Evolutionary conservation across 805 yeast species (phyloP).

Genomic region (Lipomyces sp.): DNA sequence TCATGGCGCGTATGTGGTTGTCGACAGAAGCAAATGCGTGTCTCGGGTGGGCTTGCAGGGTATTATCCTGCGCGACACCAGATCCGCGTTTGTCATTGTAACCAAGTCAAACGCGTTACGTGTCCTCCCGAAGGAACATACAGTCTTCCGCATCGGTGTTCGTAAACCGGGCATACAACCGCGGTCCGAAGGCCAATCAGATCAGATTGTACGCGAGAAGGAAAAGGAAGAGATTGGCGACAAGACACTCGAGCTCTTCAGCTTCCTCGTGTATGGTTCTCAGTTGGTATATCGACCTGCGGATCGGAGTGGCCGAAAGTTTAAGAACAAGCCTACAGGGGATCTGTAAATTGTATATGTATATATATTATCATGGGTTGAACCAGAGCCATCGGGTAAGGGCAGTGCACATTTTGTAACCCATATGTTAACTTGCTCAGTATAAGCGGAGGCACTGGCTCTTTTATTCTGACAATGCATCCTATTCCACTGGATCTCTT

Average conservation of each 20-base stretch:
- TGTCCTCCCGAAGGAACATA: conserved; percentile 29
- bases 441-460: too few relatives aligned
- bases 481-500: not conserved
- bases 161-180: not conserved
- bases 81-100: conserved; percentile 19
- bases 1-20: conserved; percentile 32
- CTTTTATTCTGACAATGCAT: not conserved
- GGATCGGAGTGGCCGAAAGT: conserved; percentile 35
- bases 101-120: conserved; percentile 17
- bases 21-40: conserved; percentile 19
- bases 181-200: not conserved
- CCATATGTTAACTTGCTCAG: too few relatives aligned
- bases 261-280: conserved; percentile 27
- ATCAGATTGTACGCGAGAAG: not conserved
- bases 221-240: not conserved
- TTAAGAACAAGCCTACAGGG: conserved; percentile 23
- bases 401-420: not conserved
- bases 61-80: conserved; percentile 27
- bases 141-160: conserved; percentile 22
- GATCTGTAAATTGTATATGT: conserved; percentile 7
- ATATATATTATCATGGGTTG: not conserved
- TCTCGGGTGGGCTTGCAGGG: conserved; percentile 30
- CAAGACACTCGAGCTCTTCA: not conserved
- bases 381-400: not conserved
- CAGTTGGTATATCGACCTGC: conserved; percentile 34